Conservation (phyloP, 2,329 filamentous ascomycete genomes). For the Shiraia sp. region DNA sequence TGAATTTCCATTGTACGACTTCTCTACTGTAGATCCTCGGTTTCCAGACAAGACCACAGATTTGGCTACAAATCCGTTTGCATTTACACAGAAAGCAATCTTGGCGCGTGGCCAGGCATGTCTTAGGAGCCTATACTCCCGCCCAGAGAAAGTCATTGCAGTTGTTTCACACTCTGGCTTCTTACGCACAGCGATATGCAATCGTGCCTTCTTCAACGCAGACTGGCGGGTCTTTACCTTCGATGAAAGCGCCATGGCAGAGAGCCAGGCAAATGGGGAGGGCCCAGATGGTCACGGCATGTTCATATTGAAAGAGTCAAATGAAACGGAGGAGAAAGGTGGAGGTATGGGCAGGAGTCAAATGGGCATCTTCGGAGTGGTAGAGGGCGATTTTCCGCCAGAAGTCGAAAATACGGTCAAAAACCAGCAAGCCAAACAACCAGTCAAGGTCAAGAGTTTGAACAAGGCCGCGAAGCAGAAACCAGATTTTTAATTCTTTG, state of each 20-base stretch:
- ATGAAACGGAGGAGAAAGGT: slow-evolving; percentile 49
- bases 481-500: no score
- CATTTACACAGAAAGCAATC: slow-evolving; percentile 57
- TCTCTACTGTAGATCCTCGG: slow-evolving; percentile 59
- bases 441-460: slow-evolving; percentile 11
- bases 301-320: slow-evolving; percentile 53
- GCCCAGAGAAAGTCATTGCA: slow-evolving; percentile 64
- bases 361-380: slow-evolving; percentile 37
- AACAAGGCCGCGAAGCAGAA: slow-evolving; percentile 22
- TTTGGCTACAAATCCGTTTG: slow-evolving; percentile 50
- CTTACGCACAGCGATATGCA: slow-evolving; percentile 60
- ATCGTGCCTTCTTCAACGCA: slow-evolving; percentile 58
- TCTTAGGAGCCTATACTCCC: slow-evolving; percentile 55
- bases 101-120: slow-evolving; percentile 58
- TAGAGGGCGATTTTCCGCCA: slow-evolving; percentile 33
- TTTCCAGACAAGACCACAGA: slow-evolving; percentile 65
- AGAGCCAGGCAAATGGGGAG: slow-evolving; percentile 41
- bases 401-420: slow-evolving; percentile 15
- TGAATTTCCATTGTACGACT: slow-evolving; percentile 62
- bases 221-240: slow-evolving; percentile 69
- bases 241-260: slow-evolving; percentile 51
- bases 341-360: slow-evolving; percentile 58
- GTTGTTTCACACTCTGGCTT: slow-evolving; percentile 70
- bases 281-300: no score
- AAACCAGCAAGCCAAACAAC: slow-evolving; percentile 10